Conservation (phyloP, 2,329 filamentous ascomycete species). For the Aspergillus spinulosporus region DNA sequence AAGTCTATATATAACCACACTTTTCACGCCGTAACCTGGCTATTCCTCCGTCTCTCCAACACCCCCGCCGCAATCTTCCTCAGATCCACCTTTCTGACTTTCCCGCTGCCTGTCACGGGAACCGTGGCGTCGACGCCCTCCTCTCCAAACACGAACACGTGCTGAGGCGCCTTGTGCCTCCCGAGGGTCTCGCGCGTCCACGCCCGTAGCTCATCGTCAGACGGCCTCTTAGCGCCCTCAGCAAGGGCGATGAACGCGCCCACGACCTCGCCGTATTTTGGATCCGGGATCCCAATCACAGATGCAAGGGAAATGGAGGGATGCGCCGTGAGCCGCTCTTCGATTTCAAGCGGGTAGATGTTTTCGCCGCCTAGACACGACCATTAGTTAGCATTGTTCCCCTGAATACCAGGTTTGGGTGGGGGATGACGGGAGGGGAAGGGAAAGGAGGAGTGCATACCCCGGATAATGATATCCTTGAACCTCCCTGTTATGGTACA, state of each 20-base stretch:
- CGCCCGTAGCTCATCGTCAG: constrained; percentile 55
- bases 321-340: constrained; percentile 65
- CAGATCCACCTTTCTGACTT: constrained; percentile 57
- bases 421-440: too few relatives aligned
- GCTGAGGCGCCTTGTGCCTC: constrained; percentile 65
- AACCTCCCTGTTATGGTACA: constrained; percentile 69
- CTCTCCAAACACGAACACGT: constrained; percentile 75
- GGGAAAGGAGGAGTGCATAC: constrained; percentile 26
- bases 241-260: background rate
- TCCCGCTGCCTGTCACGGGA: constrained; percentile 68
- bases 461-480: constrained; percentile 73
- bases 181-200: constrained; percentile 64
- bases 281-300: constrained; percentile 61
- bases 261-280: constrained; percentile 41
- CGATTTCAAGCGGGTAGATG: constrained; percentile 67
- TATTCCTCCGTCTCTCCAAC: constrained; percentile 35
- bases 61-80: constrained; percentile 31
- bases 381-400: background rate
- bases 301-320: constrained; percentile 59
- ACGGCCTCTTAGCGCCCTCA: background rate
- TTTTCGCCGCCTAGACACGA: constrained; percentile 55
- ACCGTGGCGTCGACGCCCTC: constrained; percentile 49
- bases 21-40: background rate
- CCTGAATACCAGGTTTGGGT: too few relatives aligned
- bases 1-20: background rate